Conservation (phyloP, 108 stramenopile genomes). For the Cylindrotheca fusiformis region DNA sequence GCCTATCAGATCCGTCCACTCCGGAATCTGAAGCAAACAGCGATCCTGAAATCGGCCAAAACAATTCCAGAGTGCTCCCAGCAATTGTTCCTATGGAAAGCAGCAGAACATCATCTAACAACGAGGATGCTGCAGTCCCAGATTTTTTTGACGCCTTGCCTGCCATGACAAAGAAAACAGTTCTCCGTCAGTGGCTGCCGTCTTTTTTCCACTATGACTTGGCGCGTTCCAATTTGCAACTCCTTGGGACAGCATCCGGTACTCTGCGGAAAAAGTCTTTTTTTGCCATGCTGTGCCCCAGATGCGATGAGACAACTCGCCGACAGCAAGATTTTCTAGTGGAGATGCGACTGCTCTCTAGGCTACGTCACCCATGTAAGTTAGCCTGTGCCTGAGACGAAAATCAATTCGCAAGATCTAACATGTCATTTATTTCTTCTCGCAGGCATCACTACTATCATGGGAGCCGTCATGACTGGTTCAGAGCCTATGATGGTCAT, state of each 20-base stretch:
- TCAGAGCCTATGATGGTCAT: conserved; percentile 53
- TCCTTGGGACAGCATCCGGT: not conserved
- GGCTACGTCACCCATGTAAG: conserved; percentile 57
- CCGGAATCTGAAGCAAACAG: not conserved
- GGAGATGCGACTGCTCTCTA: conserved; percentile 45
- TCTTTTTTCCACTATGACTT: not conserved
- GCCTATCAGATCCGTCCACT: not conserved
- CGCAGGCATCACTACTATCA: conserved; percentile 54
- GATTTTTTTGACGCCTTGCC: not conserved
- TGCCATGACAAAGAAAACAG: not conserved
- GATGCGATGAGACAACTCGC: not conserved
- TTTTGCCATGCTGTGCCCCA: not conserved
- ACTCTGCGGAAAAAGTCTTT: not conserved
- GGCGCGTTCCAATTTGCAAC: not conserved
- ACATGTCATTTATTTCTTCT: not conserved
- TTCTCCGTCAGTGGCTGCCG: not conserved
- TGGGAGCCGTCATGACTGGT: conserved; percentile 45
- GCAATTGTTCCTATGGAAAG: not conserved
- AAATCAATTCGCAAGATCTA: not conserved
- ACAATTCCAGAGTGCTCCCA: no score
- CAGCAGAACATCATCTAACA: not conserved
- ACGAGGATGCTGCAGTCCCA: no score
- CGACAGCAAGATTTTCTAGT: conserved; percentile 13
- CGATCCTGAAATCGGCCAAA: no score
- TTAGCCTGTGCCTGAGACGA: not conserved